Evolutionary conservation across 495 filamentous ascomycete genomes (phyloP), one percentile per base, ranked within the genome.

Genomic region (Sporormia fimetaria): DNA sequence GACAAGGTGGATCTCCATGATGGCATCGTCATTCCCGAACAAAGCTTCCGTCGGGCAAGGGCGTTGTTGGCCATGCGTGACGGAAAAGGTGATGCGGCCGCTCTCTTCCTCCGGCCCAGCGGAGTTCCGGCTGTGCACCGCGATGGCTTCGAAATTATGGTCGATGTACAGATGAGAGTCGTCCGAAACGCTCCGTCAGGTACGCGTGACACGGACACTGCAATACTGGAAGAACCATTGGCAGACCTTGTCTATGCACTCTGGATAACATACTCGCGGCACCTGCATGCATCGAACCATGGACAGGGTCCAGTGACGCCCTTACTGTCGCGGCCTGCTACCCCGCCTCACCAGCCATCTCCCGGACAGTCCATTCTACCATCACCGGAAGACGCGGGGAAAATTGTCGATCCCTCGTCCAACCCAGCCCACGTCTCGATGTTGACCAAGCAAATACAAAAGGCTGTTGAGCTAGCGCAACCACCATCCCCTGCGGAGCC

Each of bases 21-120:
- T 58, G 92, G 90, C n/a, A 86, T 96, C 38, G 87, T 98, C 21
- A 79, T 98, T 37, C 92, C 90, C 4, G 90, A 98, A 61, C 84
- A 94, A 57, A 90, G 81, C 44, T 96, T 96, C 60, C 76, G 92
- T 25, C 80, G 87, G 37, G 92, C 90, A 10, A 72, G 84, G 47
- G 84, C 83, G 1, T 70, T 92, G 33, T 71, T 93, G 11, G 78
- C 83, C 4, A 64, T 95, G 32, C 75, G 81, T 33, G 83, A 94
- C 50, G 83, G 80, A 14, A 82, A 78, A 27, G 73, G 77, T 21
- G 74, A 81, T 54, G 82, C 83, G 6, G 78, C 83, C 4, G 67
- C 75, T 0, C 71, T 77, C 15, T 92, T 96, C 44, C 65, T 85
- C 10, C 76, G 77, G 39, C 81, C 90, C 1, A 75, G 78, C 49